Evolutionary conservation across 108 stramenopile species (phyloP).

Genomic region (Cylindrotheca closterium): DNA sequence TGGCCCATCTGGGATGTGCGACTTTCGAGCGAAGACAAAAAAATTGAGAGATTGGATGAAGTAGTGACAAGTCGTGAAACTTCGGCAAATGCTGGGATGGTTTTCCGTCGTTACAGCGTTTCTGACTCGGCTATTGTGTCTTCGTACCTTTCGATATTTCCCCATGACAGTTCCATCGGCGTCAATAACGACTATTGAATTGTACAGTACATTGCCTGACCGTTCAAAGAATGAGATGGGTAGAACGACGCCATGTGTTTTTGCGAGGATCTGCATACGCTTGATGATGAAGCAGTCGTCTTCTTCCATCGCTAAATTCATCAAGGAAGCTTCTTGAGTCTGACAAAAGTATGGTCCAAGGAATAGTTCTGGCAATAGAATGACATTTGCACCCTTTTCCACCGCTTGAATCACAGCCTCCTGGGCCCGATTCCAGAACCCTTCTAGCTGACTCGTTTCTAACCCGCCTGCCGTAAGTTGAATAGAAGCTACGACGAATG

Average conservation of each 20-base stretch:
- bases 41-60: background rate
- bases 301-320: constrained; percentile 34
- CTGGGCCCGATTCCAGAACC: constrained; percentile 31
- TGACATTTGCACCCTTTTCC: constrained; percentile 35
- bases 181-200: constrained; percentile 62
- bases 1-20: constrained; percentile 80
- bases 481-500: constrained; percentile 39
- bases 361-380: constrained; percentile 55
- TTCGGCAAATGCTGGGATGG: constrained; percentile 1
- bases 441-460: constrained; percentile 19
- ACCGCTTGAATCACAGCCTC: constrained; percentile 28
- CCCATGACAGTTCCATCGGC: constrained; percentile 62
- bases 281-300: constrained; percentile 32
- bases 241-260: constrained; percentile 41
- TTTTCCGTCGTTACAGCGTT: no score
- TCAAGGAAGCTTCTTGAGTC: constrained; percentile 39
- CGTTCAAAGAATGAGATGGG: constrained; percentile 59
- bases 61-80: background rate
- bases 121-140: no score
- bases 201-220: constrained; percentile 42
- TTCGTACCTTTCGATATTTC: constrained; percentile 65
- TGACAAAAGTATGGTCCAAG: constrained; percentile 63
- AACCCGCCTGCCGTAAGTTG: constrained; percentile 38
- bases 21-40: no score
- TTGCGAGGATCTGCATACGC: constrained; percentile 35